Conservation (phyloP, 2,329 filamentous ascomycete genomes). For the Ophiostoma triangulosporum region DNA sequence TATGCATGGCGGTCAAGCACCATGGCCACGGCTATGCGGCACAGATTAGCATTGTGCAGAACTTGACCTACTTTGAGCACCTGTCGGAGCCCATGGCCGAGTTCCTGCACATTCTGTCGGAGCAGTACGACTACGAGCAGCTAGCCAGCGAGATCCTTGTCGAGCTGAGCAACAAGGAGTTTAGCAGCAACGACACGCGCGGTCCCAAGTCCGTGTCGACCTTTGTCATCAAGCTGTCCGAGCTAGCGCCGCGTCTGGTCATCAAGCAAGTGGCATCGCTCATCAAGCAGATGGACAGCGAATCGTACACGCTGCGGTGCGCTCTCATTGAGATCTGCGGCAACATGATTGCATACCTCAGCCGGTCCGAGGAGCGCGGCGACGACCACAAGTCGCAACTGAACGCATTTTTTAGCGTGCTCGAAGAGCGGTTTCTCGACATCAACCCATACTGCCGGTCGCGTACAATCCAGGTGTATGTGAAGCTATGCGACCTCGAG, state of each 20-base stretch:
- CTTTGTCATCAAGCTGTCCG: conserved; percentile 86
- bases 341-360: conserved; percentile 83
- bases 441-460: conserved; percentile 94
- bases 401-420: conserved; percentile 90
- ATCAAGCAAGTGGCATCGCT: conserved; percentile 96
- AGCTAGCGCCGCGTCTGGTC: conserved; percentile 78
- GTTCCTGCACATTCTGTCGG: conserved; percentile 85
- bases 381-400: conserved; percentile 93
- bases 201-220: conserved; percentile 93
- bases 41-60: conserved; percentile 96
- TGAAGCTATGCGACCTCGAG: conserved; percentile 84
- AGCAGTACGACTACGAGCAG: conserved; percentile 96
- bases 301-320: conserved; percentile 89
- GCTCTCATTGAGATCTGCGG: conserved; percentile 94
- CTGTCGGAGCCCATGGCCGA: conserved; percentile 99
- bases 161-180: conserved; percentile 94
- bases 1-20: conserved; percentile 94
- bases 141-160: conserved; percentile 85
- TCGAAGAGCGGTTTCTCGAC: conserved; percentile 92
- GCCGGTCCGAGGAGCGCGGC: conserved; percentile 76
- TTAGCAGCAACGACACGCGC: conserved; percentile 89
- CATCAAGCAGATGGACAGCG: conserved; percentile 89
- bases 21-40: conserved; percentile 94
- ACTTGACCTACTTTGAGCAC: conserved; percentile 95
- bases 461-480: conserved; percentile 82